Percentiles rank a stretch among this genome's conserved stretches.
phyloP scores from a whole-genome alignment of 139 green algal species.

The Chlorella ohadii region DNA sequence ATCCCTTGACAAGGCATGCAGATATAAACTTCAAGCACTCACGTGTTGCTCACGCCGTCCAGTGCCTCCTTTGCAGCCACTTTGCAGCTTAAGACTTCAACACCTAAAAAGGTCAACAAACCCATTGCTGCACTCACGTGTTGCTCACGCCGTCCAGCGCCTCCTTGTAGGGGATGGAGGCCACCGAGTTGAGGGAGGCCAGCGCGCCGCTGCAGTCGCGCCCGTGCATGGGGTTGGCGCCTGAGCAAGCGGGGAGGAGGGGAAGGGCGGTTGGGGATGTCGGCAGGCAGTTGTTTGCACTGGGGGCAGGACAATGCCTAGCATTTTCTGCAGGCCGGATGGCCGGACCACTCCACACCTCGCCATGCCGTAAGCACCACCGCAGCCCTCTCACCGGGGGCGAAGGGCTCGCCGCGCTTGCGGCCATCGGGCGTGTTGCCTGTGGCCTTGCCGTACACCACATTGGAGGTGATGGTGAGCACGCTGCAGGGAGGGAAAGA shows the following conservation, averaged over 20 bases:
- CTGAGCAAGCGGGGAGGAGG: background rate
- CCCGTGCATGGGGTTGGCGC: slow-evolving; percentile 76
- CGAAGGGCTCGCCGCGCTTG: slow-evolving; percentile 72
- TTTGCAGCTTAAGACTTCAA: no score
- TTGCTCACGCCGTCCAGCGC: slow-evolving; percentile 77
- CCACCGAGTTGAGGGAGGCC: slow-evolving; percentile 68
- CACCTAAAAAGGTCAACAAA: no score
- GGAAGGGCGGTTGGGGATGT: background rate
- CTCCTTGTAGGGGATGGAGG: slow-evolving; percentile 45
- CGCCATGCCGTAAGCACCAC: no score
- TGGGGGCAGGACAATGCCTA: no score
- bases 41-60: no score
- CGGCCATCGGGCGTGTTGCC: slow-evolving; percentile 78
- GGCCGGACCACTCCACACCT: no score
- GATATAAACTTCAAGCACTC: no score
- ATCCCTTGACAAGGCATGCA: no score
- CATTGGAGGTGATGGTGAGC: slow-evolving; percentile 85
- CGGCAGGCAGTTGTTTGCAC: no score
- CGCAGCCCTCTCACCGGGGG: slow-evolving; percentile 58
- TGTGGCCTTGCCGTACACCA: slow-evolving; percentile 75
- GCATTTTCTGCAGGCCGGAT: no score
- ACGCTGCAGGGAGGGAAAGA: slow-evolving; percentile 65
- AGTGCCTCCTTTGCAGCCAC: no score
- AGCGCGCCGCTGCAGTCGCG: slow-evolving; percentile 72
- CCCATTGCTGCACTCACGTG: slow-evolving; percentile 28